A percentile compares a stretch with the other conserved stretches of the same genome.
phyloP scores from a whole-genome alignment of 1,139 yeast genomes.

The Nakaseomyces delphensis region DNA sequence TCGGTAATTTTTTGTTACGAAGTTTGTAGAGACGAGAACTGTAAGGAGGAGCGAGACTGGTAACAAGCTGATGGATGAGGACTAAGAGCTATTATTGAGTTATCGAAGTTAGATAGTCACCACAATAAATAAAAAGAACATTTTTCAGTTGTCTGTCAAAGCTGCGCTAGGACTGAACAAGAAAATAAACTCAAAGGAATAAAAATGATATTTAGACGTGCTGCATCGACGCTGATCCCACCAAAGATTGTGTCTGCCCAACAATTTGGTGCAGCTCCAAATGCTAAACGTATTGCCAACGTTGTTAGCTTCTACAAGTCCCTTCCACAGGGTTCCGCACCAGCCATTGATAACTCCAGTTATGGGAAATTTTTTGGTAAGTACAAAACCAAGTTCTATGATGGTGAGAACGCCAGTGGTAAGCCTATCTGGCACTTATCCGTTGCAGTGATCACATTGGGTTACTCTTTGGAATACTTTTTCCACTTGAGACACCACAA shows the following conservation, averaged over 20 bases:
- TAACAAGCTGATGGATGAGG: too few relatives aligned
- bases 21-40: background rate
- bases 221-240: conserved; percentile 85
- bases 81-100: too few relatives aligned
- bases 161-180: too few relatives aligned
- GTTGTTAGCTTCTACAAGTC: conserved; percentile 94
- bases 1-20: too few relatives aligned
- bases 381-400: conserved; percentile 73
- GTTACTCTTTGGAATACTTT: conserved; percentile 91
- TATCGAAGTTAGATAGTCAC: too few relatives aligned
- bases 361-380: conserved; percentile 45
- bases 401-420: conserved; percentile 72
- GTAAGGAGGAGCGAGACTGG: background rate
- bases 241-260: conserved; percentile 97
- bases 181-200: background rate
- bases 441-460: conserved; percentile 58
- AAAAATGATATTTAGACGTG: conserved; percentile 68
- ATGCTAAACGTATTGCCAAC: conserved; percentile 93
- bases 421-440: conserved; percentile 77
- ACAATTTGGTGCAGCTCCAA: conserved; percentile 92
- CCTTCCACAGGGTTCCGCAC: conserved; percentile 89
- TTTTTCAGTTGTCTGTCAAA: too few relatives aligned
- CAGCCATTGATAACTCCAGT: conserved; percentile 54
- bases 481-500: conserved; percentile 68
- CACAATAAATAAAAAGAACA: too few relatives aligned